These are phyloP conservation scores for Fusarium pseudoanthophilum DNA, from an alignment of 2,329 filamentous ascomycete genomes.

Conservation along the genomic window DNA sequence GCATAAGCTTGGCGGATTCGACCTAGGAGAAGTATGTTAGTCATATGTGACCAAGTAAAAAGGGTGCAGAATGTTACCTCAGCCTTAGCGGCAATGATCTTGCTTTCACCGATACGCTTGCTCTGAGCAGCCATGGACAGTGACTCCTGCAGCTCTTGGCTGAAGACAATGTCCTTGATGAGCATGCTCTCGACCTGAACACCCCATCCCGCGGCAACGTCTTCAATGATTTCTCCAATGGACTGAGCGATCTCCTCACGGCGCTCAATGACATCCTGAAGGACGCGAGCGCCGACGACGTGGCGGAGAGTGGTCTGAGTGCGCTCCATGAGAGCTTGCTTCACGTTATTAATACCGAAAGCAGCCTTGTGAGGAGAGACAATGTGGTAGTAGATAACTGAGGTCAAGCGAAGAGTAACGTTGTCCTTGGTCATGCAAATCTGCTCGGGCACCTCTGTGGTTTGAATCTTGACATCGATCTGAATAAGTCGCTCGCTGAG, in stretches of 20 bases:
- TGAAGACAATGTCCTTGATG: conserved; percentile 99
- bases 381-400: conserved; percentile 99
- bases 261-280: conserved; percentile 98
- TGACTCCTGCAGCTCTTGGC: conserved; percentile 92
- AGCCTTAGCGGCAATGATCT: conserved; percentile 96
- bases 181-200: conserved; percentile 98
- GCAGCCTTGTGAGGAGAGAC: conserved; percentile 94
- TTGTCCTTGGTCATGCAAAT: conserved; percentile 99
- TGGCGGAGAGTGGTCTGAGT: conserved; percentile 98
- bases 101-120: conserved; percentile 98
- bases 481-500: conserved; percentile 89
- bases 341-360: conserved; percentile 94
- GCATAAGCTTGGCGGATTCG: conserved; percentile 93
- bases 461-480: conserved; percentile 99
- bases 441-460: conserved; percentile 95
- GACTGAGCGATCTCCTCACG: conserved; percentile 96
- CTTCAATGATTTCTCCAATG: conserved; percentile 97
- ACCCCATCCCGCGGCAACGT: conserved; percentile 93
- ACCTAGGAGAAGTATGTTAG: conserved; percentile 59
- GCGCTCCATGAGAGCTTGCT: conserved; percentile 95
- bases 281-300: conserved; percentile 92
- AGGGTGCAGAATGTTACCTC: conserved; percentile 62
- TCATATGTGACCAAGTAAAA: not conserved
- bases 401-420: conserved; percentile 91
- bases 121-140: conserved; percentile 98